A percentile compares a stretch with the other conserved stretches of the same genome.
These are phyloP conservation scores for Zygoascus ofunaensis DNA, from an alignment of 805 yeast species.

Conservation along the genomic window DNA sequence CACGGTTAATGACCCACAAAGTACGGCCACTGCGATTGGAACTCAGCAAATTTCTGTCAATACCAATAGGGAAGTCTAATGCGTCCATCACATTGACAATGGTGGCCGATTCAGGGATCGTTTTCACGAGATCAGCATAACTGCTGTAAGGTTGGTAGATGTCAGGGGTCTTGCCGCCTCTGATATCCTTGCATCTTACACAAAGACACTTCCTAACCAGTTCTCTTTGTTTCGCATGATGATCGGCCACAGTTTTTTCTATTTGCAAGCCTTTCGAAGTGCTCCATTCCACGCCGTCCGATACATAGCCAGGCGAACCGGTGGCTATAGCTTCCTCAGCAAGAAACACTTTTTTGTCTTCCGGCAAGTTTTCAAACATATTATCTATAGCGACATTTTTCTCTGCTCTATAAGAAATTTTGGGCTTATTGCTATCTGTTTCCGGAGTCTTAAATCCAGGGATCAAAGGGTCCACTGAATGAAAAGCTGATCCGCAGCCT, in stretches of 20 bases:
- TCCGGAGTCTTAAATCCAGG: constrained; percentile 1
- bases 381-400: constrained; percentile 1
- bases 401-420: constrained; percentile 1
- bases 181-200: constrained; percentile 17
- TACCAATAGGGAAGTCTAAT: constrained; percentile 61
- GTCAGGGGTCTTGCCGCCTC: constrained; percentile 7
- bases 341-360: constrained; percentile 12
- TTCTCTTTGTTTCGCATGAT: constrained; percentile 4
- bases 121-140: constrained; percentile 16
- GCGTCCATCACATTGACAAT: constrained; percentile 57
- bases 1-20: constrained; percentile 31
- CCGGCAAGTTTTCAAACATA: constrained; percentile 9
- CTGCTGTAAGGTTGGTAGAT: constrained; percentile 11
- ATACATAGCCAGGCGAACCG: constrained; percentile 2
- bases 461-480: background rate
- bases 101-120: constrained; percentile 38
- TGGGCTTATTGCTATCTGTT: background rate
- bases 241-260: constrained; percentile 4
- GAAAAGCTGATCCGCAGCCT: constrained; percentile 3
- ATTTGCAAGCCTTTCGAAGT: constrained; percentile 1
- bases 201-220: constrained; percentile 15
- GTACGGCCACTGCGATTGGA: constrained; percentile 19
- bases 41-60: constrained; percentile 23
- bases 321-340: constrained; percentile 5
- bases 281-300: background rate